phyloP scores from a whole-genome alignment of 1,139 yeast genomes.

The Tardiomyces digboiensis region DNA sequence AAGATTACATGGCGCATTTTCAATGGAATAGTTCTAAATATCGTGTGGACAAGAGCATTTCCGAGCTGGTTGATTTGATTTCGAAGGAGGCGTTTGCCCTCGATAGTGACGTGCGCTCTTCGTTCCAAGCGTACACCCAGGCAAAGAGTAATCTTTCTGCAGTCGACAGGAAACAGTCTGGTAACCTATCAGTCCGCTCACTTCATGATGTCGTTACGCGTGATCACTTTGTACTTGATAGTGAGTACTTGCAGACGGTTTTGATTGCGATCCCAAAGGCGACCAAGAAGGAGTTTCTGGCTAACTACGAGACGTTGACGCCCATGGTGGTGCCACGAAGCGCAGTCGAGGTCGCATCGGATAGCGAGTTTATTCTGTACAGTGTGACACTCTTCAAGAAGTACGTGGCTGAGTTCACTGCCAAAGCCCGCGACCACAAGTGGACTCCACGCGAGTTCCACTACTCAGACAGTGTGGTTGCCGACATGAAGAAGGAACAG shows the following conservation, averaged over 20 bases:
- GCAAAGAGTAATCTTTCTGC: slow-evolving; percentile 81
- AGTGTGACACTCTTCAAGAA: slow-evolving; percentile 82
- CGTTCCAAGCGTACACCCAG: slow-evolving; percentile 60
- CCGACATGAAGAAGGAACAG: slow-evolving; percentile 66
- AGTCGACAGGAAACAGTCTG: slow-evolving; percentile 87
- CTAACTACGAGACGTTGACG: slow-evolving; percentile 64
- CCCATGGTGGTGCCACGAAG: slow-evolving; percentile 89
- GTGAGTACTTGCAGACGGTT: slow-evolving; percentile 78
- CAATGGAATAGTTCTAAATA: slow-evolving; percentile 85
- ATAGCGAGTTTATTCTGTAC: slow-evolving; percentile 63
- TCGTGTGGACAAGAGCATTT: slow-evolving; percentile 74
- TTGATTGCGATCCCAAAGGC: slow-evolving; percentile 80
- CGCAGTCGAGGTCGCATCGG: slow-evolving; percentile 60
- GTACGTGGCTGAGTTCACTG: slow-evolving; percentile 56
- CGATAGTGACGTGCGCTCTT: slow-evolving; percentile 71
- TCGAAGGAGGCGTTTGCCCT: slow-evolving; percentile 71
- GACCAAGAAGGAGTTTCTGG: slow-evolving; percentile 48
- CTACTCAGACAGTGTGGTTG: slow-evolving; percentile 58
- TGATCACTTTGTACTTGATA: slow-evolving; percentile 72
- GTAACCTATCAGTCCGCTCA: slow-evolving; percentile 86
- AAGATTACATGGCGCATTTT: slow-evolving; percentile 61
- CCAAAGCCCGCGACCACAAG: slow-evolving; percentile 71
- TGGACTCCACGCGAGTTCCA: slow-evolving; percentile 93
- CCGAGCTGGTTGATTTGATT: slow-evolving; percentile 60
- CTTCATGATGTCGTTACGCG: slow-evolving; percentile 83